Base-by-base conservation (phyloP, 352 stramenopile genomes). In the Phytophthora lateralis region DNA sequence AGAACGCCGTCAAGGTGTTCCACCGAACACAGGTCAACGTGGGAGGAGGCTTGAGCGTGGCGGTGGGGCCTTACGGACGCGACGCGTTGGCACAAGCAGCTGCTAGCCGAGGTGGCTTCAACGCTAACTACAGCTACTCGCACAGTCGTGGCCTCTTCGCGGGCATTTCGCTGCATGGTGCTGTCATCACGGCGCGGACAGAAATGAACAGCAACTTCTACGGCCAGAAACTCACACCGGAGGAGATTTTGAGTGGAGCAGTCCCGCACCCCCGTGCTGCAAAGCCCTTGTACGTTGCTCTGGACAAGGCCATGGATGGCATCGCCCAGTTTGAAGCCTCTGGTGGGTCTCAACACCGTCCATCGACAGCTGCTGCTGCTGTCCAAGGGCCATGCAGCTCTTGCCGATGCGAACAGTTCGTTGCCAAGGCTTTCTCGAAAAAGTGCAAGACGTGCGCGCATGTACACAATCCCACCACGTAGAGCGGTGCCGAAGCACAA, bases 131-230 rank as follows among this genome's bases (percentile, higher is more conserved):
- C 70, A 97, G 91, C 43, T 98, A 98, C 61, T 96, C 80, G 26
- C 81, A 98, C 32, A 96, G 82, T 49, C 93, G 95, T 32, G 95
- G 95, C 5, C 72, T 98, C 1, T 98, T 98, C 62, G 91, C 89
- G 2, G 95, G 94, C 15, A 87, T 98, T 48, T 98, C 90, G 0
- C 73, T 98, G 34, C 90, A 98, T 61, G 95, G 95, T n/a, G 91
- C 91, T 24, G 71, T 98, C 8, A 91, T 98, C 59, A 88, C 87
- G 12, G 89, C 85, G 21, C 79, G 96, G 5, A 75, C 91, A n/a
- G 79, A 97, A 30, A 90, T 97, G 45, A 98, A 98, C 75, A 93
- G 92, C 71, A 97, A 97, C 37, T 98, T 98, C 71, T 98, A 98
- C 69, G 93, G 93, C 20, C 76, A 88, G 53, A 77, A 95, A 48